Evolutionary conservation across 805 yeast species (phyloP).

Genomic region (Candida endomychidarum): DNA sequence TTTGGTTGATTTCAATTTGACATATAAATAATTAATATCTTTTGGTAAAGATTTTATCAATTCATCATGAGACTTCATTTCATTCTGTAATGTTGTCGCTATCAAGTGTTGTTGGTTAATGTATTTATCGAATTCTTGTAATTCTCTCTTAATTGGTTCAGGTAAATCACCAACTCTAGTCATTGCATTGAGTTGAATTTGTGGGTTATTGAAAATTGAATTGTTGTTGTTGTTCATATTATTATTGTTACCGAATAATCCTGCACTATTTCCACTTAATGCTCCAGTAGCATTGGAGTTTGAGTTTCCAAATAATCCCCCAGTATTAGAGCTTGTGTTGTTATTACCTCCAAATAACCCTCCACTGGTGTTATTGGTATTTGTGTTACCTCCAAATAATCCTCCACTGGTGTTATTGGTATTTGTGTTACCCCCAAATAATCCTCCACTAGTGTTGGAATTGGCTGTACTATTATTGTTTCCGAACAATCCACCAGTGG

Average conservation of each 20-base stretch:
- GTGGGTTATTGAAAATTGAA: slow-evolving; percentile 4
- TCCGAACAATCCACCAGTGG: slow-evolving; percentile 15
- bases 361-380: slow-evolving; percentile 16
- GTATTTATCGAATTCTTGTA: slow-evolving; percentile 69
- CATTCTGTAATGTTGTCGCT: slow-evolving; percentile 65
- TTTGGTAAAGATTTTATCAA: slow-evolving; percentile 70
- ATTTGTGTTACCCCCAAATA: slow-evolving; percentile 14
- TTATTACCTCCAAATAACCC: slow-evolving; percentile 15
- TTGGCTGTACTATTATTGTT: slow-evolving; percentile 12
- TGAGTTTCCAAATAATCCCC: slow-evolving; percentile 25
- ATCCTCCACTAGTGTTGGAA: slow-evolving; percentile 9
- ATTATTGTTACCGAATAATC: slow-evolving; percentile 25
- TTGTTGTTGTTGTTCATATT: slow-evolving; percentile 7
- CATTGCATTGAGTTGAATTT: slow-evolving; percentile 59
- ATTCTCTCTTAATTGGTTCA: slow-evolving; percentile 62
- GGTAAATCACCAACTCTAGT: slow-evolving; percentile 76
- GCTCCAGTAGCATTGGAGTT: too few species aligned
- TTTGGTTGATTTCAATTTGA: slow-evolving; percentile 60
- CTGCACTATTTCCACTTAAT: slow-evolving; percentile 19
- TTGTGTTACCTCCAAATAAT: slow-evolving; percentile 20
- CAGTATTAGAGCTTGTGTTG: slow-evolving; percentile 11
- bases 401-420: slow-evolving; percentile 15
- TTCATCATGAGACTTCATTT: slow-evolving; percentile 59
- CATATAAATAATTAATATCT: slow-evolving; percentile 63
- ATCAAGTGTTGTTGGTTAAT: slow-evolving; percentile 73